Percentiles rank a stretch among this genome's conserved stretches.
Evolutionary conservation across 2,329 filamentous ascomycete species (phyloP).

Genomic region (Cladosporium phlei): DNA sequence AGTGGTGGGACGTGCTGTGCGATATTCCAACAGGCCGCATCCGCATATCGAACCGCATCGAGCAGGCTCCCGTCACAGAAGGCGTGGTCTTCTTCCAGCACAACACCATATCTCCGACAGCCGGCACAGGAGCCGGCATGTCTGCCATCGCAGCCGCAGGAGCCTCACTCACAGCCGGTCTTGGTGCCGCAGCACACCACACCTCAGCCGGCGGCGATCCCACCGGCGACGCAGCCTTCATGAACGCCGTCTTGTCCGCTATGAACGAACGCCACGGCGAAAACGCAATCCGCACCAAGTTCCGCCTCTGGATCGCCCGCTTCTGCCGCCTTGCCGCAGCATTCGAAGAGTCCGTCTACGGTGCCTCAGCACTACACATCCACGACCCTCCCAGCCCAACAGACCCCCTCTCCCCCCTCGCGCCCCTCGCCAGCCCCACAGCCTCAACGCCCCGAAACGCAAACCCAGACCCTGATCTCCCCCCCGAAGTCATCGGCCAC

Average conservation of each 20-base stretch:
- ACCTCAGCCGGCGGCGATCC: conserved; percentile 47
- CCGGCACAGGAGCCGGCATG: conserved; percentile 20
- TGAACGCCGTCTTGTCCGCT: conserved; percentile 76
- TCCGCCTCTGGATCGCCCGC: conserved; percentile 89
- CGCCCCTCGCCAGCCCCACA: conserved; percentile 18
- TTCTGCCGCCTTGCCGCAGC: conserved; percentile 89
- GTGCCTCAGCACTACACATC: conserved; percentile 82
- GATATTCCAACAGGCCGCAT: conserved; percentile 88
- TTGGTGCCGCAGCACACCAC: conserved; percentile 24
- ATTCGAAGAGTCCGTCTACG: conserved; percentile 94
- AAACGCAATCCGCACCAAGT: conserved; percentile 83
- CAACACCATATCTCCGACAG: conserved; percentile 16
- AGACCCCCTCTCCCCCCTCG: conserved; percentile 66
- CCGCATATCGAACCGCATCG: conserved; percentile 88
- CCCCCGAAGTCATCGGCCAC: conserved; percentile 55
- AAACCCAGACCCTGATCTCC: conserved; percentile 14
- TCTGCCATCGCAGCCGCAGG: conserved; percentile 27
- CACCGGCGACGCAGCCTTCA: conserved; percentile 84
- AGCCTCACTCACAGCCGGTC: conserved; percentile 33
- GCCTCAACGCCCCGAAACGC: not conserved
- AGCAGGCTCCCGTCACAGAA: conserved; percentile 74
- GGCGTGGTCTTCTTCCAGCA: conserved; percentile 84
- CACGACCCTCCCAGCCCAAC: conserved; percentile 61
- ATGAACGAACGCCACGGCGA: conserved; percentile 85
- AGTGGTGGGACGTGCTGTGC: conserved; percentile 98